Conservation (phyloP, 1,284 basidiomycete genomes). For the Phylloboletellus chloephorus region DNA sequence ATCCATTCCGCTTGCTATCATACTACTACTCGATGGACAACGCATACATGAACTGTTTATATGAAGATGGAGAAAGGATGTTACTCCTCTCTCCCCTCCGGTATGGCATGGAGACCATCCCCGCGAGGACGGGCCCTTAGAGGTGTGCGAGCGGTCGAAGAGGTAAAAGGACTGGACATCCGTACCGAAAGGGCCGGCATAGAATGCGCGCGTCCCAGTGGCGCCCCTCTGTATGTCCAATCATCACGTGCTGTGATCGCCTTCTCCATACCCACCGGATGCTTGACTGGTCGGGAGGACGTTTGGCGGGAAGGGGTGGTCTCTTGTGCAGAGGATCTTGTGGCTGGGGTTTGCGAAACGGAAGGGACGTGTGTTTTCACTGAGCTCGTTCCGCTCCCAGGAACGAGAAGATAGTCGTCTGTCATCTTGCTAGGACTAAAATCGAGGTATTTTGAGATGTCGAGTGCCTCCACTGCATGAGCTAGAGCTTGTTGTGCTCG, state of each 20-base stretch:
- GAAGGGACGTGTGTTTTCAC: not conserved
- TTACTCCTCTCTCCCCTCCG: constrained; percentile 11
- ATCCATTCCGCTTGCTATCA: too few relatives aligned
- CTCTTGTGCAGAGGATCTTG: not conserved
- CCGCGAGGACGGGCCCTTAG: constrained; percentile 1
- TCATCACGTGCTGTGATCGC: not conserved
- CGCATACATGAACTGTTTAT: not conserved
- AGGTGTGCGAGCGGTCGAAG: not conserved
- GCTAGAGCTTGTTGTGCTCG: constrained; percentile 8
- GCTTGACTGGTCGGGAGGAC: not conserved
- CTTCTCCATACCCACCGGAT: constrained; percentile 9
- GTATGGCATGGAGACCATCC: constrained; percentile 9
- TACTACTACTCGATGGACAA: too few relatives aligned
- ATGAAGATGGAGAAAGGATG: not conserved
- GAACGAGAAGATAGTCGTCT: not conserved
- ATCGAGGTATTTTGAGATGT: constrained; percentile 9
- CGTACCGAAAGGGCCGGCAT: constrained; percentile 11
- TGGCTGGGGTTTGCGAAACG: not conserved
- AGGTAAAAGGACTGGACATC: not conserved
- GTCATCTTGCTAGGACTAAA: not conserved
- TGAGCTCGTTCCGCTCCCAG: not conserved
- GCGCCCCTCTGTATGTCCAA: not conserved
- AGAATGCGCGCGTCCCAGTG: constrained; percentile 16
- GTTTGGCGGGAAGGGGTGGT: not conserved
- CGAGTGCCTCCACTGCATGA: constrained; percentile 5